phyloP scores from a whole-genome alignment of 352 stramenopile genomes.

The Phytophthora litchii region DNA sequence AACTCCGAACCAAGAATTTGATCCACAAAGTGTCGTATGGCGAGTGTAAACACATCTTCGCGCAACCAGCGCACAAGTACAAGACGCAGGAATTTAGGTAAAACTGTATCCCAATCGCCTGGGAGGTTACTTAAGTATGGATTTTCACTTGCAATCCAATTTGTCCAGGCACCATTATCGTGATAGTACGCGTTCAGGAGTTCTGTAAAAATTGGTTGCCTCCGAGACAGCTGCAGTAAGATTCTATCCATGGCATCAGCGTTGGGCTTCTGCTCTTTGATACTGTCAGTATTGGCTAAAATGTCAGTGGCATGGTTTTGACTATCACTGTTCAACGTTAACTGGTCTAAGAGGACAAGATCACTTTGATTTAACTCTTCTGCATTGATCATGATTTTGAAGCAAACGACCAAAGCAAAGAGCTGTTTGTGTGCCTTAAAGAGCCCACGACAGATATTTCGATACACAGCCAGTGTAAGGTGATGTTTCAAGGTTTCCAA shows the following conservation, averaged over 20 bases:
- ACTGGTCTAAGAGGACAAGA: constrained; percentile 43
- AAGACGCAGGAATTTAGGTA: constrained; percentile 57
- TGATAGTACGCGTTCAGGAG: constrained; percentile 52
- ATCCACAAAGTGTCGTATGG: constrained; percentile 47
- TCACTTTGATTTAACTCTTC: constrained; percentile 43
- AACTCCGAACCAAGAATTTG: constrained; percentile 41
- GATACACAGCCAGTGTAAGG: constrained; percentile 62
- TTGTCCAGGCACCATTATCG: constrained; percentile 45
- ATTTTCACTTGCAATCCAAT: constrained; percentile 46
- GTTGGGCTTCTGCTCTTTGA: constrained; percentile 8
- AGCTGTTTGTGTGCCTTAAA: constrained; percentile 73
- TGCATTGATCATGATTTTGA: constrained; percentile 58
- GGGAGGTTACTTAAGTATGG: constrained; percentile 49
- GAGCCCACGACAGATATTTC: constrained; percentile 73
- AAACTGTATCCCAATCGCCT: constrained; percentile 28
- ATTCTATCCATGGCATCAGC: constrained; percentile 14
- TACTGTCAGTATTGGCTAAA: constrained; percentile 13
- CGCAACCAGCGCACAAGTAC: constrained; percentile 66
- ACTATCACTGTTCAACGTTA: constrained; percentile 7
- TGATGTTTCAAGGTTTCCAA: constrained; percentile 50
- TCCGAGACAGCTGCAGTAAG: constrained; percentile 37
- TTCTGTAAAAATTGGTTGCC: constrained; percentile 26
- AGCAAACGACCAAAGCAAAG: constrained; percentile 63
- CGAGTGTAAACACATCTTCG: constrained; percentile 49
- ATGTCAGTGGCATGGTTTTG: not conserved